Evolutionary conservation across 208 protist species (phyloP), one percentile per base, ranked within the genome.

Genomic region (Crithidia mellificae): DNA sequence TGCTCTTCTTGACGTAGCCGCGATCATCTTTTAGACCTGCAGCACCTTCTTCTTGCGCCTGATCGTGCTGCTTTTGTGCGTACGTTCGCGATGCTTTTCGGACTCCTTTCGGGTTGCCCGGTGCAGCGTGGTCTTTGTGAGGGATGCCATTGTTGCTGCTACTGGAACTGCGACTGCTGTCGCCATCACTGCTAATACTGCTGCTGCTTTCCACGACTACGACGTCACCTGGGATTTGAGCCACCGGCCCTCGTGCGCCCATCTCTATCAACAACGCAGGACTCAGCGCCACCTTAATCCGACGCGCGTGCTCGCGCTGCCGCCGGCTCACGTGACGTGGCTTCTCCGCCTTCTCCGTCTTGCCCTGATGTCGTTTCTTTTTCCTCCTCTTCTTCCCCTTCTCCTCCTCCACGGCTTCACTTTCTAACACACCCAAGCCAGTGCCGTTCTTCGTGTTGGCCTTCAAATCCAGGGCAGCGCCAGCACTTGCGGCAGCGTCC

Each of bases 211-310:
- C 25, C 17, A 63, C 17, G 6, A 38, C 56, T 5, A 38, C 27
- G 24, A 63, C 56, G 19, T 44, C 32, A 29, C 12, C 4, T 22
- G 6, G 34, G 22, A 14, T 20, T 41, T 41, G 38, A 0, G 19
- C 12, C n/a, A 8, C 3, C 4, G 43, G 41, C 38, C 25, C 15
- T 4, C 56, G 56, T 43, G 38, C 56, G 20, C 27, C n/a, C 58
- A 54, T 53, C 44, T 64, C 44, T 1, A 51, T 14, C 19, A 55
- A 36, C 3, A 63, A 47, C 17, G 51, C 36, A 7, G 68, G 41
- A 53, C 55, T 53, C 27, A 74, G 43, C 24, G 68, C 68, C 19
- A 46, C 41, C 3, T 57, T 56, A 6, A 69, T 63, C n/a, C 54
- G 61, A 5, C 19, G 1, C 15, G 52, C 70, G 50, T 58, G 56